Conservation (phyloP, 2,329 filamentous ascomycete species). For the Fusarium sp. region DNA sequence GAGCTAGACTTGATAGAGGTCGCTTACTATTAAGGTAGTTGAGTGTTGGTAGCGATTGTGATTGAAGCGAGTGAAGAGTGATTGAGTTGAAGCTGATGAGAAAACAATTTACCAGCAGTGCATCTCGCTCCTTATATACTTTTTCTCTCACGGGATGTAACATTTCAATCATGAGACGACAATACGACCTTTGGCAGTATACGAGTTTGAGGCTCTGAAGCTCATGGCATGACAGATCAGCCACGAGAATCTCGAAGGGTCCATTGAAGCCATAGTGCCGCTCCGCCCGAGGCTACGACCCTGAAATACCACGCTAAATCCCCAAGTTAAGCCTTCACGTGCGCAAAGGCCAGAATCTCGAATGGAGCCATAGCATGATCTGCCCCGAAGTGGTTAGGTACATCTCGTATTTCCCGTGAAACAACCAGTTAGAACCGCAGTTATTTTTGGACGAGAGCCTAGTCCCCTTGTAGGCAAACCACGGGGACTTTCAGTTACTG, state of each 20-base stretch:
- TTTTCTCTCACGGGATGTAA: not conserved
- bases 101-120: not conserved
- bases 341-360: not conserved
- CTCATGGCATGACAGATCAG: not conserved
- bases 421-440: not conserved
- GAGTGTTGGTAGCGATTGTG: not conserved
- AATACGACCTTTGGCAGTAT: not conserved
- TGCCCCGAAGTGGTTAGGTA: not conserved
- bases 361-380: not conserved
- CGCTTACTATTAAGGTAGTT: not conserved
- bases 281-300: not conserved
- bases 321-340: not conserved
- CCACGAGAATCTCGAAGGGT: not conserved
- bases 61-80: not conserved
- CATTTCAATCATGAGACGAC: not conserved
- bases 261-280: not conserved
- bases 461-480: not conserved
- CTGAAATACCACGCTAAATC: not conserved
- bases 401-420: slow-evolving; percentile 7
- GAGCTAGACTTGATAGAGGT: not conserved
- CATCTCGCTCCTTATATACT: not conserved
- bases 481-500: not conserved
- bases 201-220: not conserved
- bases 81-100: slow-evolving; percentile 21
- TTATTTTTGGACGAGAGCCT: slow-evolving; percentile 7